Conservation (phyloP, 2,329 filamentous ascomycete genomes). For the Cercospora berteroae region DNA sequence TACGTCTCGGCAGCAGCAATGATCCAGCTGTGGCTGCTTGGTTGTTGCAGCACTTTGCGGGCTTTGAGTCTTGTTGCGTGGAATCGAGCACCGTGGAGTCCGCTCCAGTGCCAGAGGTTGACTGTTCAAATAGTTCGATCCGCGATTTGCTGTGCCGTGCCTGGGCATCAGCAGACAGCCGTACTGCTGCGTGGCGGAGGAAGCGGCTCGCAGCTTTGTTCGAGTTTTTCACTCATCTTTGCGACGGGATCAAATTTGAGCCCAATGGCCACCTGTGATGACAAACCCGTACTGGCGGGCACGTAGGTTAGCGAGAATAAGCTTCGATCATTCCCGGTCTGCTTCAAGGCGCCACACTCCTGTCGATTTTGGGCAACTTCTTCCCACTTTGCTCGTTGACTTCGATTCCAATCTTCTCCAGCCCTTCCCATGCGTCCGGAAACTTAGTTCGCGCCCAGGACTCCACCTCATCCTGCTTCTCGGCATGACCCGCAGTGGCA, state of each 20-base stretch:
- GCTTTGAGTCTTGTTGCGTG: neutral
- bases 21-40: neutral
- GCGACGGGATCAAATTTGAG: neutral
- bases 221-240: neutral
- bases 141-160: neutral
- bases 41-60: neutral
- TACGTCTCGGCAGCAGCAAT: neutral
- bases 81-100: neutral
- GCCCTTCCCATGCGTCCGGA: slow-evolving; percentile 65
- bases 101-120: neutral
- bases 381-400: slow-evolving; percentile 18
- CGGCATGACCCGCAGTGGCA: slow-evolving; percentile 57
- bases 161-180: neutral
- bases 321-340: neutral
- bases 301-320: neutral
- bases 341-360: slow-evolving; percentile 25
- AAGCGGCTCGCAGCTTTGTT: neutral
- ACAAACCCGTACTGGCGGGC: neutral
- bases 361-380: slow-evolving; percentile 29
- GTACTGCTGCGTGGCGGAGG: neutral
- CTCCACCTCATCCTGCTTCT: slow-evolving; percentile 66
- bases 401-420: slow-evolving; percentile 54
- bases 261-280: neutral
- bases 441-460: slow-evolving; percentile 70
- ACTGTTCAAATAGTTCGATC: neutral